phyloP scores from a whole-genome alignment of 2,329 filamentous ascomycete species.

The Xenoacremonium recifei region DNA sequence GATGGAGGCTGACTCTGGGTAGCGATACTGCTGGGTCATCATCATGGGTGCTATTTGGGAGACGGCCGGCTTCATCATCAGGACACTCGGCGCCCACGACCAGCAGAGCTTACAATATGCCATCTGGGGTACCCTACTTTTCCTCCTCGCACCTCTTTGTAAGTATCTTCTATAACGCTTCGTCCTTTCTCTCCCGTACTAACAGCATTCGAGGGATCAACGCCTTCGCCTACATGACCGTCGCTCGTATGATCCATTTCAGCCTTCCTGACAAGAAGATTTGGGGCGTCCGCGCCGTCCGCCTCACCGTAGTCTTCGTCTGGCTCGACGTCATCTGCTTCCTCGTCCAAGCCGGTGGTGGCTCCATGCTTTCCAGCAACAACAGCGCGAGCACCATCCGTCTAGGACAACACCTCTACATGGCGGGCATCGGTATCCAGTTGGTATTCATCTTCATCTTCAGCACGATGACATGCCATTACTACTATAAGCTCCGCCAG shows the following conservation, averaged over 20 bases:
- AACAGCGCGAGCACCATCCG: conserved; percentile 23
- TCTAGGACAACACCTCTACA: conserved; percentile 38
- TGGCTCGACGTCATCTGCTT: conserved; percentile 48
- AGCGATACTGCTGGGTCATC: conserved; percentile 38
- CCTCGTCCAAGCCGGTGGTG: conserved; percentile 41
- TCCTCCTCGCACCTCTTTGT: conserved; percentile 43
- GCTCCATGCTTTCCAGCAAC: conserved; percentile 33
- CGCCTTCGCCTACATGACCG: conserved; percentile 44
- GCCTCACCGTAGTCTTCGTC: conserved; percentile 45
- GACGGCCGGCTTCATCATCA: conserved; percentile 35
- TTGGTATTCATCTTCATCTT: conserved; percentile 39
- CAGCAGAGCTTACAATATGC: conserved; percentile 35
- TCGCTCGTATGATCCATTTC: conserved; percentile 39
- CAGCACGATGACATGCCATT: conserved; percentile 31
- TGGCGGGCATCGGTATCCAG: conserved; percentile 37
- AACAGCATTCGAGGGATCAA: conserved; percentile 35
- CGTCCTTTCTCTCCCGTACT: background rate
- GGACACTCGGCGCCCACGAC: conserved; percentile 33
- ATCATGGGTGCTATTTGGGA: conserved; percentile 41
- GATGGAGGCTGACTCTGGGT: background rate
- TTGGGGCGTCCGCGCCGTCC: conserved; percentile 32
- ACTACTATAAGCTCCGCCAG: conserved; percentile 29
- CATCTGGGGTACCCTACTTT: conserved; percentile 33
- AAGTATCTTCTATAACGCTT: conserved; percentile 3
- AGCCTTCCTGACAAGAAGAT: conserved; percentile 37